Conservation (phyloP, 2,329 filamentous ascomycete species). For the Xylariales sp. region DNA sequence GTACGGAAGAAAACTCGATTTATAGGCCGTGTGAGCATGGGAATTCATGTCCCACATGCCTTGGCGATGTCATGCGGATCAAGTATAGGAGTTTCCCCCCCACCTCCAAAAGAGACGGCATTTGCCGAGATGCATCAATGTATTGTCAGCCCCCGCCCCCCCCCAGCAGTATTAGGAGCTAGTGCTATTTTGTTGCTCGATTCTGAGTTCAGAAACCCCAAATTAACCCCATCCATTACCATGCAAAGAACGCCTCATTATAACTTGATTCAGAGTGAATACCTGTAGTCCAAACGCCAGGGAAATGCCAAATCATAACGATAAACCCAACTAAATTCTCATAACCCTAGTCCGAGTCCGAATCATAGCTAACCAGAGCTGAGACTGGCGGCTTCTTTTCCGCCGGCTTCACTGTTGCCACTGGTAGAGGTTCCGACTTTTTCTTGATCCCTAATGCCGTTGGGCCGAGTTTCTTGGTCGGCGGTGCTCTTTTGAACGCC, state of each 20-base stretch:
- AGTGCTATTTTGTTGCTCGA: neutral
- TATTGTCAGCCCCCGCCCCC: too few relatives aligned
- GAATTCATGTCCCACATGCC: too few relatives aligned
- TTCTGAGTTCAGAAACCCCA: neutral
- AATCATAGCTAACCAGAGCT: slow-evolving; percentile 7
- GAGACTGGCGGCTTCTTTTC: slow-evolving; percentile 1
- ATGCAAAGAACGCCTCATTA: neutral
- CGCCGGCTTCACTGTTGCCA: slow-evolving; percentile 40
- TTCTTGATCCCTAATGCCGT: slow-evolving; percentile 83
- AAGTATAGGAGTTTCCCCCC: too few relatives aligned
- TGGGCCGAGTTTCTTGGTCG: slow-evolving; percentile 76
- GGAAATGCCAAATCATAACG: too few relatives aligned
- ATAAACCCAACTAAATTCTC: neutral
- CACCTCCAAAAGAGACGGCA: too few relatives aligned
- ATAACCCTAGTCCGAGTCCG: slow-evolving; percentile 10
- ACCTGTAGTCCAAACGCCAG: too few relatives aligned
- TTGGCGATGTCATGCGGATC: too few relatives aligned
- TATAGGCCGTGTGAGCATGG: too few relatives aligned
- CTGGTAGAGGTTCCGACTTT: slow-evolving; percentile 44
- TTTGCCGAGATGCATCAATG: too few relatives aligned
- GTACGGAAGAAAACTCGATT: too few relatives aligned
- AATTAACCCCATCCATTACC: neutral
- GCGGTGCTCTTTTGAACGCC: slow-evolving; percentile 62
- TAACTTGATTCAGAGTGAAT: too few relatives aligned
- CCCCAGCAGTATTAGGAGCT: too few relatives aligned